phyloP scores from a whole-genome alignment of 169 alveolate genomes.

The Plasmodium coatneyi region DNA sequence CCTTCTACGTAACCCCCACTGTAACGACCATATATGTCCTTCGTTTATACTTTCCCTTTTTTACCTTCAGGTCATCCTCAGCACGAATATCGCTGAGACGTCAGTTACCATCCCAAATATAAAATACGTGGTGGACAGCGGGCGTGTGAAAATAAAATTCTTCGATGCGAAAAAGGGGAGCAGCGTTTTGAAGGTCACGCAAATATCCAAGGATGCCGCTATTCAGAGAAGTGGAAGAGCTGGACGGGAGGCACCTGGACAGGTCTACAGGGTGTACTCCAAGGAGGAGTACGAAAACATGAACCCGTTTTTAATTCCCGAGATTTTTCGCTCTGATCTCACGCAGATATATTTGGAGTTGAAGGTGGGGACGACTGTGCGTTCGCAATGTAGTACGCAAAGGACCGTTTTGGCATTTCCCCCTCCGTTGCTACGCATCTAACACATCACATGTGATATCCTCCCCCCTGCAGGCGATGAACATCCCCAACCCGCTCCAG shows the following conservation, averaged over 20 bases:
- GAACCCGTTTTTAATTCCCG: constrained; percentile 89
- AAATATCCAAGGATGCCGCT: constrained; percentile 94
- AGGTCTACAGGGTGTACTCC: constrained; percentile 94
- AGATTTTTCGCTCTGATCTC: constrained; percentile 91
- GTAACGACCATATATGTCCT: background rate
- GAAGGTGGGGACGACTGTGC: background rate
- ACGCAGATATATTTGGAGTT: constrained; percentile 91
- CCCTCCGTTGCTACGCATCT: background rate
- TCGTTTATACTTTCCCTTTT: background rate
- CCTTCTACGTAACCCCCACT: background rate
- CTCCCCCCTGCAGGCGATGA: constrained; percentile 62
- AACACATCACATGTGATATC: background rate
- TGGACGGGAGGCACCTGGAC: constrained; percentile 93
- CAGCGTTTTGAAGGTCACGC: constrained; percentile 87
- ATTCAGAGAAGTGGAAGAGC: constrained; percentile 97
- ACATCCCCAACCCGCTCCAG: constrained; percentile 42
- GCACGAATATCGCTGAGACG: constrained; percentile 98
- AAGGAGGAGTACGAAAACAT: constrained; percentile 87
- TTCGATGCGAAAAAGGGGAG: constrained; percentile 89
- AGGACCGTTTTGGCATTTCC: background rate
- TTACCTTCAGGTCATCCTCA: constrained; percentile 81
- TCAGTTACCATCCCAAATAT: constrained; percentile 96
- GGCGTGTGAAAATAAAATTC: constrained; percentile 90
- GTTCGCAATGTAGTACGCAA: background rate
- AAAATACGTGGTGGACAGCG: constrained; percentile 94